Base-by-base conservation (phyloP, 169 alveolate genomes). In the Plasmodium cynomolgi region DNA sequence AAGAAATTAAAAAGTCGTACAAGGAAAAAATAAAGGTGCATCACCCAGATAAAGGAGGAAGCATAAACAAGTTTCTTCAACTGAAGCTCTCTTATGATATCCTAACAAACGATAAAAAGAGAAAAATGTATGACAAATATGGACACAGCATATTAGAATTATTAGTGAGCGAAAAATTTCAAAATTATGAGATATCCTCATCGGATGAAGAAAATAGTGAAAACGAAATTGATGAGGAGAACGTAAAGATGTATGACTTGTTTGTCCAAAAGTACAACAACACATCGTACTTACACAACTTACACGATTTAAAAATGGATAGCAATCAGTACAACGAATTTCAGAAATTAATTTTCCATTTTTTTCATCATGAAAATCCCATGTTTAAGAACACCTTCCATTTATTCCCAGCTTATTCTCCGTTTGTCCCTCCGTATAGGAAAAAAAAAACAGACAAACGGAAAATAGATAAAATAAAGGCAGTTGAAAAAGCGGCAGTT, bases 1-100 rank as follows among this genome's bases (percentile, higher is more conserved):
- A 80, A 62, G 94, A 90, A 39, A 79, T 90, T 26, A 90, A 90
- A 90, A 90, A 90, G n/a, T 20, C 94, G 7, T 90, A 80, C 72
- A 90, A 90, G 34, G 94, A 90, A 15, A 90, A 90, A 90, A 90
- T 90, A 37, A 90, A 90, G 47, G 74, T 90, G 17, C 75, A 81
- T 8, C 94, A 90, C 54, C 94, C 94, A 56, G 94, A 90, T 33
- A 90, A 90, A 80, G 94, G 94, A 58, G 94, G 94, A 62, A 71
- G 47, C 33, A 80, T 90, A 17, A 54, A 90, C 44, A 74, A 90
- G 47, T 90, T 90, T 26, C 83, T 90, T 62, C 84, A 80, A 90
- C n/a, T 90, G 1, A 90, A 90, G n/a, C 73, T 90, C 13, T 90
- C 94, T 1, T 90, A 90, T 26, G 94, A 90, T 68, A 90, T 90